These are phyloP conservation scores for Myriangium duriaei DNA, from an alignment of 2,329 filamentous ascomycete genomes.

Conservation along the genomic window DNA sequence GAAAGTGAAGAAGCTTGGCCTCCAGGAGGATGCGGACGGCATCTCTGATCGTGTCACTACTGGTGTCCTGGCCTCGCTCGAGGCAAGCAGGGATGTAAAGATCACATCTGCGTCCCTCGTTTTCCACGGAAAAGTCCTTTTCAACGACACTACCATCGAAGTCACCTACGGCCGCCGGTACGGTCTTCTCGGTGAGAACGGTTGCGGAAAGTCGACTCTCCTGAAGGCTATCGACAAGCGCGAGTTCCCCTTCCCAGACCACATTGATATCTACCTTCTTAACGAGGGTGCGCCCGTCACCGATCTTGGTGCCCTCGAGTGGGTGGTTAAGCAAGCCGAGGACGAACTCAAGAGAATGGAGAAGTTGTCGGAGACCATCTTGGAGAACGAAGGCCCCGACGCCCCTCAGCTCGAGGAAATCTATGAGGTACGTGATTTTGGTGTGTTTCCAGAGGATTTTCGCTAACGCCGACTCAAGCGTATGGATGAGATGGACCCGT, in stretches of 20 bases:
- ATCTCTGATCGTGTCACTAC: constrained; percentile 97
- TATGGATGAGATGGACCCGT: constrained; percentile 98
- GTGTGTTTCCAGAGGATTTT: not conserved
- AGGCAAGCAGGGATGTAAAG: constrained; percentile 86
- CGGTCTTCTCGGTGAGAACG: constrained; percentile 94
- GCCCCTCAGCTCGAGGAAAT: constrained; percentile 81
- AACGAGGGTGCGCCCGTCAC: constrained; percentile 91
- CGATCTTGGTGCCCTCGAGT: constrained; percentile 84
- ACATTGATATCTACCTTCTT: constrained; percentile 94
- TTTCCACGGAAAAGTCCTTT: constrained; percentile 94
- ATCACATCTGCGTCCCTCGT: constrained; percentile 87
- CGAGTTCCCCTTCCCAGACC: constrained; percentile 91
- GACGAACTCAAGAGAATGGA: constrained; percentile 85
- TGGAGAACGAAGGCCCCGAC: constrained; percentile 88
- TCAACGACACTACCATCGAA: constrained; percentile 88
- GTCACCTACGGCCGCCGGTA: constrained; percentile 87
- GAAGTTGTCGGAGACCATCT: constrained; percentile 72
- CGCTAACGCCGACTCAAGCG: constrained; percentile 43
- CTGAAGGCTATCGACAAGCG: constrained; percentile 87
- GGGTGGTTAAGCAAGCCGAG: constrained; percentile 92
- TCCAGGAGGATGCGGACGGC: constrained; percentile 93
- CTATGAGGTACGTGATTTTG: constrained; percentile 64
- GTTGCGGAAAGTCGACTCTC: constrained; percentile 96
- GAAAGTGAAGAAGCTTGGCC: constrained; percentile 75
- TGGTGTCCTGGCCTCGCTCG: constrained; percentile 79